Base-by-base conservation (phyloP, 1,284 basidiomycete genomes). In the Irpex lacteus region DNA sequence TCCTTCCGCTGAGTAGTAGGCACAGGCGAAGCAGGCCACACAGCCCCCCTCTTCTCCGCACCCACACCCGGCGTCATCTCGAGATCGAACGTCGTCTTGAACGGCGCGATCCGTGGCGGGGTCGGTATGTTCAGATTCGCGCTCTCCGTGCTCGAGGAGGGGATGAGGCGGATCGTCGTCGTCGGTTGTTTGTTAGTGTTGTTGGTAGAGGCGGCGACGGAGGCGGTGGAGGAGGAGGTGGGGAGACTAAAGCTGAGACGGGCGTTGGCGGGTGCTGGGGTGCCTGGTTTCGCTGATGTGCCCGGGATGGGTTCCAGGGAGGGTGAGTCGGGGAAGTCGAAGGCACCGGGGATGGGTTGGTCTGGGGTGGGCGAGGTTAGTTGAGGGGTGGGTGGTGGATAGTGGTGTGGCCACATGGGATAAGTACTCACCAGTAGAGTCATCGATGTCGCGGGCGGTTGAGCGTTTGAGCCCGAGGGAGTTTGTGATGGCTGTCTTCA, bases 391-490 rank as follows among this genome's bases (percentile, higher is more conserved):
- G 26, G 44, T 7, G 9, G 11, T 47, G 11, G 44, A 47, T 13
- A 2, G 11, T n/a, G 44, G 11, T 47, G 44, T 47, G 44, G 44
- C 44, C 44, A 47, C n/a, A 26, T 26, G 26, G 26, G 26, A 26
- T 26, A 26, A 26, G 4, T 3, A 9, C 40, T 44, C 15, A 11
- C 11, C 40, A 2, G 40, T 52, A 8, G 3, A n/a, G 2, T 21
- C 18, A 19, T n/a, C 65, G 6, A 74, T 73, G 70, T 78, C 78
- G 53, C 74, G 73, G 36, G 77, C 77, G 32, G 69, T 69, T 52
- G 76, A 73, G 50, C 85, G 85, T 72, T 86, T 89, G 67, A 90
- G 79, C 37, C 89, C 88, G 38, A 92, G 77, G 7, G 90, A 90
- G 59, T 77, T 86, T 26, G 89, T 90, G 53, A 92, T 76, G 0